Conservation (phyloP, 306 rosid species). For the Trichosanthes truncata region DNA sequence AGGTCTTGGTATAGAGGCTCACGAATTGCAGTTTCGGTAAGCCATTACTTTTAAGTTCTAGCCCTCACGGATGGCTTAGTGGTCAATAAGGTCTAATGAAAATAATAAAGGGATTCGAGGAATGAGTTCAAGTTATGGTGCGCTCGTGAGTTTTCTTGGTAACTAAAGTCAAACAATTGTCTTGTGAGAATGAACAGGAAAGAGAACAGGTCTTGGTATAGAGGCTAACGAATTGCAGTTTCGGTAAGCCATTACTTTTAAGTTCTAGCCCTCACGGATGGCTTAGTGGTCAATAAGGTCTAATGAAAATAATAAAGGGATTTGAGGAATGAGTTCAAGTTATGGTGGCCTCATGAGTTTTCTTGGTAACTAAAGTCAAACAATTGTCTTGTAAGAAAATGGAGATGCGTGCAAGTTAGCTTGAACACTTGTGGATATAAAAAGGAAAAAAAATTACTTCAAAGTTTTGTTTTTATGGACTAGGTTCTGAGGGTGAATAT, state of each 20-base stretch:
- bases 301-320: not conserved
- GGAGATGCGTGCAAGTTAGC: no score
- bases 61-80: not conserved
- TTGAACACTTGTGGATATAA: not conserved
- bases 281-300: not conserved
- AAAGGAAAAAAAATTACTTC: conserved; percentile 56
- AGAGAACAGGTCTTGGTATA: conserved; percentile 92
- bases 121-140: not conserved
- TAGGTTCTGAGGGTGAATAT: no score
- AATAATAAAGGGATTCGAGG: not conserved
- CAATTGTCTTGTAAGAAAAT: no score
- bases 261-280: not conserved
- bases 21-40: conserved; percentile 29
- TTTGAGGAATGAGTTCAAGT: not conserved
- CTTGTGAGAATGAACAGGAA: no score
- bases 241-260: not conserved
- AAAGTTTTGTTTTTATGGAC: no score
- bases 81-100: not conserved
- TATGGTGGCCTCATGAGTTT: not conserved
- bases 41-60: not conserved
- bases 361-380: no score
- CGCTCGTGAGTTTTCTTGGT: not conserved
- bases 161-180: no score
- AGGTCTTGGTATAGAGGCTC: conserved; percentile 94
- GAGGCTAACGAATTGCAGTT: conserved; percentile 62